Evolutionary conservation across 1,139 yeast genomes (phyloP).

Genomic region (Taiozyma sp.): DNA sequence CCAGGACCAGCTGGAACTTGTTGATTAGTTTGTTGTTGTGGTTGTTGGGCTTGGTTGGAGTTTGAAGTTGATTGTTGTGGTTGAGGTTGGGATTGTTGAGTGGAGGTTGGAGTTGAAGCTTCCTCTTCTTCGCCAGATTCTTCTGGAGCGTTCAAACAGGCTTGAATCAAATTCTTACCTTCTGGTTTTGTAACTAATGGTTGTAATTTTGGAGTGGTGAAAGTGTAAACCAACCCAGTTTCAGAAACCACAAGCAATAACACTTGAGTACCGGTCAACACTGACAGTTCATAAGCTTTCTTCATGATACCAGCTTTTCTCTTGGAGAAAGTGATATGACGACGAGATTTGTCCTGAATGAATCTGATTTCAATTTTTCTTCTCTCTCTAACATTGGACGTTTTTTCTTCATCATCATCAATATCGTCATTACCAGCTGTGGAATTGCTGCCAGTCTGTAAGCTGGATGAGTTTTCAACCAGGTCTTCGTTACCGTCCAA

Average conservation of each 20-base stretch:
- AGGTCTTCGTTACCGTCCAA: constrained; percentile 19
- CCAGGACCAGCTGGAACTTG: constrained; percentile 20
- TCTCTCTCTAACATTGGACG: constrained; percentile 67
- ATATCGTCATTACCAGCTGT: constrained; percentile 31
- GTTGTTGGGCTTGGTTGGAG: constrained; percentile 15
- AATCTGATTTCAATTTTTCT: constrained; percentile 96
- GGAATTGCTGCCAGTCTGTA: constrained; percentile 5
- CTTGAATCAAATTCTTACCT: constrained; percentile 94
- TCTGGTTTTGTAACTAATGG: constrained; percentile 96
- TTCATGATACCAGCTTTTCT: constrained; percentile 99
- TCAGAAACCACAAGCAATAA: constrained; percentile 90
- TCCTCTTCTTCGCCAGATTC: constrained; percentile 61
- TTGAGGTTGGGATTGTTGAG: constrained; percentile 9
- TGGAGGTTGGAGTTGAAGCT: constrained; percentile 21
- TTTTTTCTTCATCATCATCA: constrained; percentile 71
- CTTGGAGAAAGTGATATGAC: constrained; percentile 95
- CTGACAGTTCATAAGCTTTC: constrained; percentile 93
- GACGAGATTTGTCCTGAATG: constrained; percentile 93
- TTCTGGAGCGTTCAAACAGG: constrained; percentile 93
- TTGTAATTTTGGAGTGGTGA: constrained; percentile 95
- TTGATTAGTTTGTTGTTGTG: constrained; percentile 30
- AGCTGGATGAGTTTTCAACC: constrained; percentile 10
- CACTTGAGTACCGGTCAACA: constrained; percentile 95
- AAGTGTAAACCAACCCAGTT: constrained; percentile 97
- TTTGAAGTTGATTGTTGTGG: constrained; percentile 9